Base-by-base conservation (phyloP, 1,284 basidiomycete species). In the Wallemia mellicola region DNA sequence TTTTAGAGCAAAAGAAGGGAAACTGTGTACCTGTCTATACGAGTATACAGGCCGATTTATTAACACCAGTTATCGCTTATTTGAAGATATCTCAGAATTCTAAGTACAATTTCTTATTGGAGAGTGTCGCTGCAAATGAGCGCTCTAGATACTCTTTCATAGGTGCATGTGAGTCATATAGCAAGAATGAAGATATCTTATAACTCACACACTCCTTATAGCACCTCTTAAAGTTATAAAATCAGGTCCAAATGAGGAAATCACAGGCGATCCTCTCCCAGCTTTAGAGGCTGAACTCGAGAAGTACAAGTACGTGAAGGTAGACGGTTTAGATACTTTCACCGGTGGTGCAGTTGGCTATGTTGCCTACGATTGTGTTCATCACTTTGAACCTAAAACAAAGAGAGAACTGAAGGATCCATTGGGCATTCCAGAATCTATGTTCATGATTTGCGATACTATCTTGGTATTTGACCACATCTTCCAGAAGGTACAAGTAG, bases 61-160 rank as follows among this genome's bases (percentile, higher is more conserved):
- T 98, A 62, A 99, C 94, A 15, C 94, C 94, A 69, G 92, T 92
- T 66, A 86, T 89, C 70, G 91, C 94, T 17, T 98, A 96, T 71
- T 79, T 98, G 59, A 82, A 88, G 61, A 78, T 98, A 62, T 82
- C 91, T 3, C 80, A 91, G 67, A 86, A 89, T 64, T 86, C 87
- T 2, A 83, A 83, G 68, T 83, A 92, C 72, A 88, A 84, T 68
- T 96, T 94, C 69, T 71, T 96, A 54, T 75, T 96, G 38, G 89
- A 96, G 71, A 89, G 86, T 59, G 84, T 98, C 55, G 76, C 86
- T 24, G 83, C 79, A 27, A 92, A 91, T 58, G 87, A 95, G 73
- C 87, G 80, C 68, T 88, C 85, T 33, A 77, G 94, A 61, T 98
- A 94, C 71, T 89, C 85, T 67, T 98, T 96, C 72, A 83, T 98